Base-by-base conservation (phyloP, 768 basidiomycete species). In the Clitopilus hobsonii region DNA sequence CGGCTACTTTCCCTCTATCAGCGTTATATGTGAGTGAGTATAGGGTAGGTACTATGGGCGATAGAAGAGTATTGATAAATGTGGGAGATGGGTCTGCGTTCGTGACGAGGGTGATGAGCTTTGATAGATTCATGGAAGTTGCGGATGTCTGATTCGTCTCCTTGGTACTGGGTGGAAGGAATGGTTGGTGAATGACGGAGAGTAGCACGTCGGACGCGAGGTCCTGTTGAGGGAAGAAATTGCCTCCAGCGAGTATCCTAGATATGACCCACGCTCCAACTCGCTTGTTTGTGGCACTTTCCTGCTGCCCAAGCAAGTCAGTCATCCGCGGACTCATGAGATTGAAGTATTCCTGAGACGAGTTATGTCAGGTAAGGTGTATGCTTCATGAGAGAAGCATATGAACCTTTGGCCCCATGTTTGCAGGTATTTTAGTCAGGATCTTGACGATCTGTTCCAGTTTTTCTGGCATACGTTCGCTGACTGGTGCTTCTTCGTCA, bases 21-120 rank as follows among this genome's bases (percentile, higher is more conserved):
- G 93, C 63, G 55, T 83, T 72, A 55, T 74, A 76, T 3, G 79
- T 69, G 1, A 94, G 71, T 1, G 83, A 75, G 67, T 92, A 93
- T 6, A 96, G 67, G 0, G 80, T 68, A 0, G 86, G 70, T 0
- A 88, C 60, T 28, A 95, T 80, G 0, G 91, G 89, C 1, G 86
- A 84, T 7, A 94, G 65, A 6, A 93, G 62, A 18, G 73, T 66
- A 0, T 83, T 76, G 36, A 91, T 77, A 38, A 91, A 75, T 2
- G 71, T 67, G 0, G 91, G 88, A 3, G 89, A 87, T 5, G 92
- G 91, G 58, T 95, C 91, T 5, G 85, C 82, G 60, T 94, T 89
- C 5, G 84, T 77, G 2, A 91, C 69, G 24, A 95, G 71, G 0
- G 74, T 72, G 51, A 78, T 71, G 18, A 93, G 66, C 4, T 69